Evolutionary conservation across 495 filamentous ascomycete genomes (phyloP).

Genomic region (Thermothielavioides terrestris): DNA sequence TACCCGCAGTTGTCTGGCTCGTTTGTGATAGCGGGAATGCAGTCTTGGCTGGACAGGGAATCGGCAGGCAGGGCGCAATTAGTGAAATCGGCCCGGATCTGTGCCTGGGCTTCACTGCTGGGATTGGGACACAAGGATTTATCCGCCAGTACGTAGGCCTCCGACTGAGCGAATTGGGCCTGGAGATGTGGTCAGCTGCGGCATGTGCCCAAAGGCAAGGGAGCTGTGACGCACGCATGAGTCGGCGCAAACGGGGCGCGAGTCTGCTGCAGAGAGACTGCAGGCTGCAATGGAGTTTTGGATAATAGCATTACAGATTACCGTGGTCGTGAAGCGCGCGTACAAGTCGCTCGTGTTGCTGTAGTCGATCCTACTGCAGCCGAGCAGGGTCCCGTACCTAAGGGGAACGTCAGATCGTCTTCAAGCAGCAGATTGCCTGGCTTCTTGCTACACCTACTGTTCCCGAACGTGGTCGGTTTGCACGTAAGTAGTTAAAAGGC

Average conservation of each 20-base stretch:
- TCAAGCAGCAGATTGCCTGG: not conserved
- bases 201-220: not conserved
- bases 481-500: slow-evolving; percentile 63
- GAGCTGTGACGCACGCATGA: slow-evolving; percentile 54
- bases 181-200: slow-evolving; percentile 31
- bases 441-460: slow-evolving; percentile 50
- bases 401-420: slow-evolving; percentile 6
- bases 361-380: slow-evolving; percentile 69
- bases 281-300: slow-evolving; percentile 80
- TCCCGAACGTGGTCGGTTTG: slow-evolving; percentile 59
- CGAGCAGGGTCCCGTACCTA: slow-evolving; percentile 70
- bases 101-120: slow-evolving; percentile 52
- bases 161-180: slow-evolving; percentile 79
- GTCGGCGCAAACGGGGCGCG: slow-evolving; percentile 78
- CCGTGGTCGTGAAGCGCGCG: slow-evolving; percentile 85
- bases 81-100: slow-evolving; percentile 88
- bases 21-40: slow-evolving; percentile 68
- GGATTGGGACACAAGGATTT: slow-evolving; percentile 59
- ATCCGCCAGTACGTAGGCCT: slow-evolving; percentile 74
- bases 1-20: slow-evolving; percentile 87
- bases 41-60: slow-evolving; percentile 60
- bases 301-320: slow-evolving; percentile 90
- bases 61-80: slow-evolving; percentile 75
- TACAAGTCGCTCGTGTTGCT: slow-evolving; percentile 79
- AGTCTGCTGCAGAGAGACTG: slow-evolving; percentile 49